Percentiles rank a stretch among this genome's conserved stretches.
Evolutionary conservation across 495 filamentous ascomycete genomes (phyloP).

Genomic region (Penicillium arizonense): DNA sequence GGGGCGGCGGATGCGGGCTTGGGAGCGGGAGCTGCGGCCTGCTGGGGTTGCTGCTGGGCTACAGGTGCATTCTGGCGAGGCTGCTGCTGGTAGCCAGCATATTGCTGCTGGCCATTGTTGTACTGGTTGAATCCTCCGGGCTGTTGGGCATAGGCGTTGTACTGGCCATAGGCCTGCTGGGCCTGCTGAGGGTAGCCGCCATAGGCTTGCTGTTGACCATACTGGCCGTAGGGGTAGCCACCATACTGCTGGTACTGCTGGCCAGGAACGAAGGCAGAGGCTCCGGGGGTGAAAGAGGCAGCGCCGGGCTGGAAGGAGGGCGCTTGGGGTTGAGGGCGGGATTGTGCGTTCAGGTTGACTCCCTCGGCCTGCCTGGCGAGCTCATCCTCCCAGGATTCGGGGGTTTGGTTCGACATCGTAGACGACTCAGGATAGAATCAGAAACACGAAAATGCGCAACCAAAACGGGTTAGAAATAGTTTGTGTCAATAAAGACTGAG

Average conservation of each 20-base stretch:
- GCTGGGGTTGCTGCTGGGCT: constrained; percentile 59
- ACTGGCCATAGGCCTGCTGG: constrained; percentile 42
- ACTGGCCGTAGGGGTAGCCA: constrained; percentile 41
- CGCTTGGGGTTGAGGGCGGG: constrained; percentile 66
- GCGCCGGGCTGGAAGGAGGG: constrained; percentile 61
- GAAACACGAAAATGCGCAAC: constrained; percentile 21
- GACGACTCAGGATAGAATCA: constrained; percentile 24
- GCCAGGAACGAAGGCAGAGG: constrained; percentile 74
- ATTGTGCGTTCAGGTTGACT: constrained; percentile 75
- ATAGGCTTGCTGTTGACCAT: constrained; percentile 43
- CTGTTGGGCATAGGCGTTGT: constrained; percentile 46
- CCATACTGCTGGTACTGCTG: constrained; percentile 56
- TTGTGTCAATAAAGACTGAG: constrained; percentile 17
- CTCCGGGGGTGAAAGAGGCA: constrained; percentile 76
- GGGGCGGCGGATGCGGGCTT: constrained; percentile 33
- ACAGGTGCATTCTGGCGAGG: constrained; percentile 42
- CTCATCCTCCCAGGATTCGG: constrained; percentile 96
- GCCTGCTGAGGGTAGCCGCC: constrained; percentile 42
- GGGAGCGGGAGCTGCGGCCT: constrained; percentile 36
- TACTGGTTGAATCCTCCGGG: constrained; percentile 57
- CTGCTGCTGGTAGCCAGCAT: constrained; percentile 47
- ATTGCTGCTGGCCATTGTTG: constrained; percentile 54
- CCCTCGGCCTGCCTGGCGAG: constrained; percentile 83
- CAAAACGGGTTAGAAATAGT: constrained; percentile 17
- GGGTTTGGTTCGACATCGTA: constrained; percentile 73